Evolutionary conservation across 768 basidiomycete genomes (phyloP).

Genomic region (Kwoniella shandongensis): DNA sequence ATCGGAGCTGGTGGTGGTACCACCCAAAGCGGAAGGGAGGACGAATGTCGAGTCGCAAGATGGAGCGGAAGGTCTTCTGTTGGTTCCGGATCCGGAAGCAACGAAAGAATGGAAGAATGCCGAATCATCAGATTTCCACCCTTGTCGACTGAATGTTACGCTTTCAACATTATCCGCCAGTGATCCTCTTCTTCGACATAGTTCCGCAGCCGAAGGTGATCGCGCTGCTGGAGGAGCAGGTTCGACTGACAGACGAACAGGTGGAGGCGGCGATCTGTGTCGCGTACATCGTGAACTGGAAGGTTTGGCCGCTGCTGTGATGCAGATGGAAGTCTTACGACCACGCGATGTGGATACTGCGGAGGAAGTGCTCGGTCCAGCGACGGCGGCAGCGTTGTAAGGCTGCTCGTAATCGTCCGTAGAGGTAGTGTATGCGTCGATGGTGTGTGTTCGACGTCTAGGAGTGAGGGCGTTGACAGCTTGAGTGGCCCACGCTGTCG

Average conservation of each 20-base stretch:
- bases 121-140: conserved; percentile 23
- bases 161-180: neutral
- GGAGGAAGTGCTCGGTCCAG: neutral
- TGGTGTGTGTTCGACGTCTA: conserved; percentile 3
- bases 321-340: conserved; percentile 15
- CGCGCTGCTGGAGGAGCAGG: conserved; percentile 18
- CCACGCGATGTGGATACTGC: conserved; percentile 5
- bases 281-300: conserved; percentile 17
- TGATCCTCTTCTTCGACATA: conserved; percentile 18
- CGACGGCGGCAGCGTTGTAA: neutral
- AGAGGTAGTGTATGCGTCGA: conserved; percentile 5
- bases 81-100: conserved; percentile 6
- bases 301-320: conserved; percentile 13
- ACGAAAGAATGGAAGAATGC: conserved; percentile 21
- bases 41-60: conserved; percentile 2
- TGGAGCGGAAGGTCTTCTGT: conserved; percentile 1
- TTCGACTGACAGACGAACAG: neutral
- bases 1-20: neutral
- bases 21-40: conserved; percentile 6
- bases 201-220: conserved; percentile 16
- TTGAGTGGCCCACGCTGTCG: neutral
- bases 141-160: neutral
- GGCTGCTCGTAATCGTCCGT: conserved; percentile 16
- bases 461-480: conserved; percentile 1
- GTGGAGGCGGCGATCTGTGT: conserved; percentile 19